Evolutionary conservation across 345 rosid genomes (phyloP).

Genomic region (Jatropha curcas): DNA sequence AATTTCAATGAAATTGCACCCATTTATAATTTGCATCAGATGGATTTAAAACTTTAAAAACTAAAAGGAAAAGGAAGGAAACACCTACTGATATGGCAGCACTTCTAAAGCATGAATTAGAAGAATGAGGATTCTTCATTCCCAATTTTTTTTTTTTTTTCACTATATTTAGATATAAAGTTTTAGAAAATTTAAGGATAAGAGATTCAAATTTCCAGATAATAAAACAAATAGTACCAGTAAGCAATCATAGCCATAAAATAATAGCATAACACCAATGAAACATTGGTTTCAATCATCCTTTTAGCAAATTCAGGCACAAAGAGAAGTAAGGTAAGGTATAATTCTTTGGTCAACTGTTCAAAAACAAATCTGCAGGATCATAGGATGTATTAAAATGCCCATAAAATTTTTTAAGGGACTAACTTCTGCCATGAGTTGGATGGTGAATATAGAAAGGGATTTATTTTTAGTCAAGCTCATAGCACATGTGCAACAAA

Average conservation of each 20-base stretch:
- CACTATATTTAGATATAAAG: background rate
- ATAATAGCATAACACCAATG: background rate
- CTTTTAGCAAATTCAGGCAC: too few relatives aligned
- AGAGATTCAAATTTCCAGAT: background rate
- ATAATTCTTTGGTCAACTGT: background rate
- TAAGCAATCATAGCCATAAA: background rate
- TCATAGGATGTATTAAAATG: background rate
- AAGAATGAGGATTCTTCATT: too few relatives aligned
- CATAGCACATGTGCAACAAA: background rate
- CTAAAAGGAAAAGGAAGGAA: too few relatives aligned
- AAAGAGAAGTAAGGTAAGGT: background rate
- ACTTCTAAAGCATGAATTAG: too few relatives aligned
- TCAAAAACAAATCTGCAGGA: background rate
- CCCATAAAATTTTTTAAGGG: background rate
- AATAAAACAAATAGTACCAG: background rate
- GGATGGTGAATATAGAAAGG: background rate
- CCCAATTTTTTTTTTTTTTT: too few relatives aligned
- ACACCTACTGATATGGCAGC: too few relatives aligned
- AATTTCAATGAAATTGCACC: too few relatives aligned
- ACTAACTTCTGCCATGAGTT: background rate
- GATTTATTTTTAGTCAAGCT: background rate
- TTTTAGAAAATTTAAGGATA: background rate
- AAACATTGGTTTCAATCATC: too few relatives aligned
- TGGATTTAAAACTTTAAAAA: background rate
- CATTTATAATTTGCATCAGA: too few relatives aligned